A percentile compares a stretch with the other conserved stretches of the same genome.
These are phyloP conservation scores for Cladosporium sp. DNA, from an alignment of 2,329 filamentous ascomycete species.

Conservation along the genomic window DNA sequence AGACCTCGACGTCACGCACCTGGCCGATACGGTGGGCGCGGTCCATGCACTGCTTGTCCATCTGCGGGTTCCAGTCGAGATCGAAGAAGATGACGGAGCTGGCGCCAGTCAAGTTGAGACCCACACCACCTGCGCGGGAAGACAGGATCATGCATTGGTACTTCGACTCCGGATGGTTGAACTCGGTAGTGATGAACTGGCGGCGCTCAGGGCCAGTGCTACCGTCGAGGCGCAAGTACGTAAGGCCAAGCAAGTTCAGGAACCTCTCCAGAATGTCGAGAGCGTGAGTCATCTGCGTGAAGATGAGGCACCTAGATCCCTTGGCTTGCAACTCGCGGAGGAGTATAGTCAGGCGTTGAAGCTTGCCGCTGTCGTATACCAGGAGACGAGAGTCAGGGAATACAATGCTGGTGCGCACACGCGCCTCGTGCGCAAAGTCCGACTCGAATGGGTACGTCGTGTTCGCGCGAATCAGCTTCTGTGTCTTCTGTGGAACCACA, in stretches of 20 bases:
- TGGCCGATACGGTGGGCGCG: slow-evolving; percentile 95
- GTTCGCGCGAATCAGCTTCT: slow-evolving; percentile 22
- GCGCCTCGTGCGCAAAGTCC: slow-evolving; percentile 91
- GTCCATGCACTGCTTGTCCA: slow-evolving; percentile 99
- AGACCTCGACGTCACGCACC: slow-evolving; percentile 95
- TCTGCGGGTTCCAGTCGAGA: slow-evolving; percentile 97
- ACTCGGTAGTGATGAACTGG: slow-evolving; percentile 90
- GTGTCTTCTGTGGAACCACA: slow-evolving; percentile 19
- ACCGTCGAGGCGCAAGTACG: slow-evolving; percentile 94
- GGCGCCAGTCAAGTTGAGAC: slow-evolving; percentile 93
- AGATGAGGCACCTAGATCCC: slow-evolving; percentile 91
- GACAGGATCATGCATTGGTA: slow-evolving; percentile 95
- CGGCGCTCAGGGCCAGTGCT: slow-evolving; percentile 92
- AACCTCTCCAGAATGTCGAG: slow-evolving; percentile 96
- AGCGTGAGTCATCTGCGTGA: slow-evolving; percentile 99
- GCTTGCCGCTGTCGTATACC: slow-evolving; percentile 95
- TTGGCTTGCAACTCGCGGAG: slow-evolving; percentile 81
- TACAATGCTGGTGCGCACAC: slow-evolving; percentile 87
- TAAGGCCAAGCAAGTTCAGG: slow-evolving; percentile 94
- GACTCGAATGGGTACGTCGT: slow-evolving; percentile 36
- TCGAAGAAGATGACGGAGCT: slow-evolving; percentile 99
- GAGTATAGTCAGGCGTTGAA: slow-evolving; percentile 81
- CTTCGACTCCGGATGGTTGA: slow-evolving; percentile 79
- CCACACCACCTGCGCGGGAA: slow-evolving; percentile 85
- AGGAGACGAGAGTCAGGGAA: slow-evolving; percentile 95